A percentile compares a stretch with the other conserved stretches of the same genome.
Conservation (phyloP, 495 filamentous ascomycete genomes). For the Pyrenula aspistea region DNA sequence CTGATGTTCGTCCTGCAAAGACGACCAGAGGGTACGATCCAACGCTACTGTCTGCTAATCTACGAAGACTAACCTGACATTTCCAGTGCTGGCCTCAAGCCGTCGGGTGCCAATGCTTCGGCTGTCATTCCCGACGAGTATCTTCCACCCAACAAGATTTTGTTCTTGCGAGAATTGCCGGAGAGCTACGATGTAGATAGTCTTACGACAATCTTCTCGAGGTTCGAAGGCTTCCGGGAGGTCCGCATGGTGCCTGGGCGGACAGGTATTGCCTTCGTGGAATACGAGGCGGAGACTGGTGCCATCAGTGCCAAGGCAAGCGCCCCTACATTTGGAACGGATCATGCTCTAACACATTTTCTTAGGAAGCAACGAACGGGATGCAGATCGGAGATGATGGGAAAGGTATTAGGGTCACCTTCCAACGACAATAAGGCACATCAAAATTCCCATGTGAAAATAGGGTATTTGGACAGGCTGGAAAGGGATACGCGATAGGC, state of each 20-base stretch:
- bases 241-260: constrained; percentile 79
- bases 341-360: not conserved
- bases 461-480: too few relatives aligned
- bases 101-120: constrained; percentile 53
- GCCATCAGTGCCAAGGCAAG: constrained; percentile 74
- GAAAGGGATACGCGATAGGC: too few relatives aligned
- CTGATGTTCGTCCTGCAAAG: constrained; percentile 56
- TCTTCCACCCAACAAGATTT: constrained; percentile 89
- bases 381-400: constrained; percentile 67
- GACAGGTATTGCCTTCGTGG: constrained; percentile 87
- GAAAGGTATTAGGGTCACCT: constrained; percentile 70
- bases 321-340: not conserved
- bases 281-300: constrained; percentile 82
- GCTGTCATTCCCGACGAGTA: constrained; percentile 92
- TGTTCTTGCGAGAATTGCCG: constrained; percentile 91
- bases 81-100: constrained; percentile 57
- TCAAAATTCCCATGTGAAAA: too few relatives aligned
- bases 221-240: constrained; percentile 91
- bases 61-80: not conserved
- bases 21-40: constrained; percentile 41
- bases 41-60: not conserved
- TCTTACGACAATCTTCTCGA: constrained; percentile 69
- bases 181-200: constrained; percentile 73
- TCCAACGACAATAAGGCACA: constrained; percentile 63
- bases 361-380: constrained; percentile 68